Evolutionary conservation across 75 land plant species (phyloP).

Genomic region (Cryptomeria japonica): DNA sequence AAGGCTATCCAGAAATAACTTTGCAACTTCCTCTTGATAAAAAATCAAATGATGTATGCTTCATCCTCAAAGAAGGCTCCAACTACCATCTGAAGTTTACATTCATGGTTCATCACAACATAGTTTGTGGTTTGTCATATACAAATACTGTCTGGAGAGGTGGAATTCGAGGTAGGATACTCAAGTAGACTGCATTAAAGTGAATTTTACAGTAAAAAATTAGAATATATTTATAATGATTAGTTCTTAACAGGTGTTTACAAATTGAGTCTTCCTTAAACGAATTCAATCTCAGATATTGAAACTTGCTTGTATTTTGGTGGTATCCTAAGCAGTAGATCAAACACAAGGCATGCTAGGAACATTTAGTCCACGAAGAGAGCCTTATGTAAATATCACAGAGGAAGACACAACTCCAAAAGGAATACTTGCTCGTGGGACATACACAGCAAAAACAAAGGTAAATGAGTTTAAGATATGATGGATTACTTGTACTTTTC

Average conservation of each 20-base stretch:
- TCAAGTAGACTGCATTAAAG: not conserved
- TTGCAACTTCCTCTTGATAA: constrained; percentile 43
- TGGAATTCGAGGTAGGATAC: constrained; percentile 43
- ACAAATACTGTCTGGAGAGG: constrained; percentile 68
- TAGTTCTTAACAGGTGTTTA: not conserved
- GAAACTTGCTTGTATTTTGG: not conserved
- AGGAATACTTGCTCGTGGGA: constrained; percentile 43
- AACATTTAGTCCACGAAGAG: constrained; percentile 44
- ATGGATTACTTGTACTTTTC: not conserved
- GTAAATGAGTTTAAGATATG: constrained; percentile 1
- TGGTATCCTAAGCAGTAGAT: constrained; percentile 25
- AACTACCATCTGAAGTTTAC: constrained; percentile 50
- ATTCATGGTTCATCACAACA: constrained; percentile 68
- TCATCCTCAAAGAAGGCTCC: constrained; percentile 64
- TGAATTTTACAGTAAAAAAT: not conserved
- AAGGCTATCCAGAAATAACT: constrained; percentile 41
- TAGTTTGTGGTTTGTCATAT: constrained; percentile 72
- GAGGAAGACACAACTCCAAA: constrained; percentile 54
- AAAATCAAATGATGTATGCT: constrained; percentile 32
- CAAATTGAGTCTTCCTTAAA: not conserved
- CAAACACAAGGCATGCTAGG: constrained; percentile 40
- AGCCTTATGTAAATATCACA: constrained; percentile 28
- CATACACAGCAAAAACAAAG: constrained; percentile 40
- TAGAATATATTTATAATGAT: not conserved
- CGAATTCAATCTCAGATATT: not conserved